phyloP scores from a whole-genome alignment of 805 yeast species.

The Naumovozyma baii region DNA sequence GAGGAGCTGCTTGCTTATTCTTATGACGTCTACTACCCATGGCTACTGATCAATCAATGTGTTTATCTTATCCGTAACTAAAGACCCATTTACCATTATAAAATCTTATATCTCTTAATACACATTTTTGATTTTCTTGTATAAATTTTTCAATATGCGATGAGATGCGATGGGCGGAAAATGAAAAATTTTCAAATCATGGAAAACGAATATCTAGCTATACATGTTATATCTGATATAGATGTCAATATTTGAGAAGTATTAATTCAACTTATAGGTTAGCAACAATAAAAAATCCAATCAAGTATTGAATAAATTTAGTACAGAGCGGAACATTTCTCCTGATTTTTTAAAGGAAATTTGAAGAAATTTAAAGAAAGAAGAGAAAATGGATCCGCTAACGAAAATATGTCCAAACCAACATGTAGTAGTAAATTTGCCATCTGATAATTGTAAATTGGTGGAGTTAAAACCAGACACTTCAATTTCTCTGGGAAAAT shows the following conservation, averaged over 20 bases:
- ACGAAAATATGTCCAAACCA: slow-evolving; percentile 23
- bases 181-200: neutral
- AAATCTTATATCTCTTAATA: neutral
- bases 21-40: slow-evolving; percentile 89
- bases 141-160: slow-evolving; percentile 2
- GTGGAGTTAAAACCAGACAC: slow-evolving; percentile 56
- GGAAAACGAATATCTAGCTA: neutral
- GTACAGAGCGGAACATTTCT: too few relatives aligned
- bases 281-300: too few relatives aligned
- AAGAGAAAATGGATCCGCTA: slow-evolving; percentile 18
- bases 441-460: slow-evolving; percentile 70
- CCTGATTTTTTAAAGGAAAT: neutral
- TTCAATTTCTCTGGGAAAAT: slow-evolving; percentile 72
- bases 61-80: too few relatives aligned
- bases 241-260: neutral
- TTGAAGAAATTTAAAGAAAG: neutral
- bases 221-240: too few relatives aligned
- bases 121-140: too few relatives aligned
- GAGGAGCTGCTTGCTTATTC: slow-evolving; percentile 90
- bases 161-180: slow-evolving; percentile 10
- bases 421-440: slow-evolving; percentile 58
- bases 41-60: too few relatives aligned
- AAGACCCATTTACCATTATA: too few relatives aligned
- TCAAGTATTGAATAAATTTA: too few relatives aligned
- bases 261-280: too few relatives aligned